These are phyloP conservation scores for Vitellaria paradoxa DNA, from an alignment of 179 eudicot species.

Conservation along the genomic window DNA sequence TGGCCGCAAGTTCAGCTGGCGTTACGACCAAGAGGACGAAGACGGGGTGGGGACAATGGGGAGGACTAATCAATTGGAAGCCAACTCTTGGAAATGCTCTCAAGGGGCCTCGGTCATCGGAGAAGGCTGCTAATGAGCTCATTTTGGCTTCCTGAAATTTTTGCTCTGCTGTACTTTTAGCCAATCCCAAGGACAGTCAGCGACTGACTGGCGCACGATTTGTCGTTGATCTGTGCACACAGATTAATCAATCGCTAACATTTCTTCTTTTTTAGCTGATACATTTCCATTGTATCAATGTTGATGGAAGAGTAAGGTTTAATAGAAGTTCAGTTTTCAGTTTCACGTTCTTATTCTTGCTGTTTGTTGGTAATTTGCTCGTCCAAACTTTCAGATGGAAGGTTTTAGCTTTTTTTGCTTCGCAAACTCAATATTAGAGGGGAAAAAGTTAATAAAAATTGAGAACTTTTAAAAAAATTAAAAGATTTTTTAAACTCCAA, in stretches of 20 bases:
- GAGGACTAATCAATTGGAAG: slow-evolving; percentile 11
- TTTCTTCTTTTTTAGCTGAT: background rate
- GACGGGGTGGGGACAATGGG: slow-evolving; percentile 24
- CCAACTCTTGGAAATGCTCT: slow-evolving; percentile 22
- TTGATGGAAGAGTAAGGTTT: background rate
- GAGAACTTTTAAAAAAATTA: no score
- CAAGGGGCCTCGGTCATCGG: slow-evolving; percentile 5
- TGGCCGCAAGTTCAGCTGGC: slow-evolving; percentile 30
- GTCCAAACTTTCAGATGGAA: no score
- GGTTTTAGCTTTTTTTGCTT: background rate
- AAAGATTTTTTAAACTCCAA: no score
- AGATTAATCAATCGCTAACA: no score
- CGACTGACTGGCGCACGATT: no score
- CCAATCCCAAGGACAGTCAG: no score
- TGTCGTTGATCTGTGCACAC: no score
- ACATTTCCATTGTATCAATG: background rate
- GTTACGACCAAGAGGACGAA: slow-evolving; percentile 23
- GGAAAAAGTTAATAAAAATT: no score
- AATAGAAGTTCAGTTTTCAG: background rate
- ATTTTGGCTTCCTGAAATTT: background rate
- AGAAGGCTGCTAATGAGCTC: slow-evolving; percentile 9
- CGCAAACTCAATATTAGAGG: no score
- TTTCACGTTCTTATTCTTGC: background rate
- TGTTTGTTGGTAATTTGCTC: no score
- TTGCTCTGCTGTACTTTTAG: background rate